Evolutionary conservation across 75 land plant genomes (phyloP).

Genomic region (Isoetes taiwanensis): DNA sequence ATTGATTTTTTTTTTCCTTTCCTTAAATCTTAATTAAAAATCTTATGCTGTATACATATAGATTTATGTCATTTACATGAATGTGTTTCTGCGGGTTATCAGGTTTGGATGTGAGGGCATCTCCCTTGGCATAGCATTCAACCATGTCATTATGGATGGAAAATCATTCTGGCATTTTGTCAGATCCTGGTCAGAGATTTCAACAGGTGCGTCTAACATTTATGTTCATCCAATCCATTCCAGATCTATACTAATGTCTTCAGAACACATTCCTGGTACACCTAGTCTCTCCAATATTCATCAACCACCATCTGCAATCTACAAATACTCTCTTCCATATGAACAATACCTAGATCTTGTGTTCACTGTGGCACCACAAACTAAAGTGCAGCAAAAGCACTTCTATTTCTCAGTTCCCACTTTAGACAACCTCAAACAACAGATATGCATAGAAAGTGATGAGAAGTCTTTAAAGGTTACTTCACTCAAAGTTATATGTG

Average conservation of each 20-base stretch:
- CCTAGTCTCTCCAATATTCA: too few relatives aligned
- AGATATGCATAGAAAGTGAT: constrained; percentile 16
- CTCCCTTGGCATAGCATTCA: constrained; percentile 49
- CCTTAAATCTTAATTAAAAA: too few relatives aligned
- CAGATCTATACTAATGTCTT: too few relatives aligned
- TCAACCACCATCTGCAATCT: constrained; percentile 32
- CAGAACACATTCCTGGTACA: too few relatives aligned
- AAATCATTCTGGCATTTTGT: constrained; percentile 73
- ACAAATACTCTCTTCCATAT: constrained; percentile 7
- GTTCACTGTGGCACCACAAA: too few relatives aligned
- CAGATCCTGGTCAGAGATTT: constrained; percentile 53
- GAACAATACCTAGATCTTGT: too few relatives aligned
- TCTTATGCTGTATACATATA: too few relatives aligned
- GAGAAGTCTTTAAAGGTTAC: constrained; percentile 29
- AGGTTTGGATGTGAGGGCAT: too few relatives aligned
- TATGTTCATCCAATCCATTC: constrained; percentile 33
- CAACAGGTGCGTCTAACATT: constrained; percentile 17
- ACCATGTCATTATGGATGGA: constrained; percentile 60
- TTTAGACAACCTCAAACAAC: constrained; percentile 34
- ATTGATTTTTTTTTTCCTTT: too few relatives aligned
- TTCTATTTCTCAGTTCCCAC: constrained; percentile 54
- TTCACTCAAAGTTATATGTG: constrained; percentile 43
- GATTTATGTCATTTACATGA: too few relatives aligned
- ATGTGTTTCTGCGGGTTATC: too few relatives aligned
- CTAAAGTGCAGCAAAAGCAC: too few relatives aligned